These are phyloP conservation scores for Solanum boliviense DNA, from an alignment of 257 asterid genomes.

Conservation along the genomic window DNA sequence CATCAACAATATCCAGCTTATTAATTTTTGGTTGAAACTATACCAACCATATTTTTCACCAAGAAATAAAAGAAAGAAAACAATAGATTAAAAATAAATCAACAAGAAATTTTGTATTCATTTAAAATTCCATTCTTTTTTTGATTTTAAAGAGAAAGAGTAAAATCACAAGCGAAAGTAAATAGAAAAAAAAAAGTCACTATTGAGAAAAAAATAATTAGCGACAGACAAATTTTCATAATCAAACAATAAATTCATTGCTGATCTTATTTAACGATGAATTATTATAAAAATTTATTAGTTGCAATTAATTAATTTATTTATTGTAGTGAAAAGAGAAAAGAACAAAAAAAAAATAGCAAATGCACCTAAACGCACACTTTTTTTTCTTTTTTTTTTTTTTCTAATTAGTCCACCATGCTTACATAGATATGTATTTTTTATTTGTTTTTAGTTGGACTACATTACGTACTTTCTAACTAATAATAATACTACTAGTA, in stretches of 20 bases:
- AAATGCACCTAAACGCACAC: not conserved
- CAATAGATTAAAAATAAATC: not conserved
- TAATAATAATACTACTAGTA: not conserved
- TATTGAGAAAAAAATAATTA: not conserved
- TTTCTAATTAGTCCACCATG: not conserved
- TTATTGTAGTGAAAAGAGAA: not conserved
- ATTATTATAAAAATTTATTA: not conserved
- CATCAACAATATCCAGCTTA: not conserved
- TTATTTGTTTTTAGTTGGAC: not conserved
- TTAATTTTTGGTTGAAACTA: conserved; percentile 1
- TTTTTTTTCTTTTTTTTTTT: not conserved
- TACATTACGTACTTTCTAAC: not conserved
- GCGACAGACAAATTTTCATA: not conserved
- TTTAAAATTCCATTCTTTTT: not conserved
- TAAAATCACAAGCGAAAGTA: not conserved
- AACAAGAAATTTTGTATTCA: not conserved
- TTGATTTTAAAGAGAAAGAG: not conserved
- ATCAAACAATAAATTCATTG: not conserved
- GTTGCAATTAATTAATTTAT: not conserved
- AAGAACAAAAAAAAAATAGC: not conserved
- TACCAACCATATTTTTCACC: not conserved
- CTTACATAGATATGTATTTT: not conserved
- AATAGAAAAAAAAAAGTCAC: not conserved
- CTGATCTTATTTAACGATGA: not conserved
- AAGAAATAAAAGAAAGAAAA: not conserved